phyloP scores from a whole-genome alignment of 176 grass and related monocot genomes.

The Aegilops speltoides region DNA sequence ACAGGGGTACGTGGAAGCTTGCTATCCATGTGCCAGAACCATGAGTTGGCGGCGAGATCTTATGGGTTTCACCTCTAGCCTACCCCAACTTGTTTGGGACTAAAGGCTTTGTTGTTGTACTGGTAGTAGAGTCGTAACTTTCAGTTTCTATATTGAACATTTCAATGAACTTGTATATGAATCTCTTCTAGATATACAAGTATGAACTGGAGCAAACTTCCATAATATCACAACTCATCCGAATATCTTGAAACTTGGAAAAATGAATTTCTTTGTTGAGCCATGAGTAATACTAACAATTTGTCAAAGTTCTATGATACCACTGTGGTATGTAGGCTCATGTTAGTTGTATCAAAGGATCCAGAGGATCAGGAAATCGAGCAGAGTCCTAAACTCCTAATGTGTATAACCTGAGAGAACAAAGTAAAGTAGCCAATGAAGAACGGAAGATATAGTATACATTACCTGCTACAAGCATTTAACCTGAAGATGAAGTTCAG shows the following conservation, averaged over 20 bases:
- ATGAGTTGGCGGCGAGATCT: no score
- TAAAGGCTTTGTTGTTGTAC: no score
- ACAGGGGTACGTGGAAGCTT: no score
- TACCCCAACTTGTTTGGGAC: no score
- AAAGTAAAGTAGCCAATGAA: neutral
- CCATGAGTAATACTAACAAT: neutral
- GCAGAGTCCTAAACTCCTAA: neutral
- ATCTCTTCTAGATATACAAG: neutral
- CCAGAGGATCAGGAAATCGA: neutral
- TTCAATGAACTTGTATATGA: neutral
- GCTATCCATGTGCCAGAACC: no score
- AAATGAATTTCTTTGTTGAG: neutral
- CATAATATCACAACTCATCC: neutral
- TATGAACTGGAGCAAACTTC: neutral
- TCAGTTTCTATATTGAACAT: neutral
- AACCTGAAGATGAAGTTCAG: neutral
- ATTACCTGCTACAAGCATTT: neutral
- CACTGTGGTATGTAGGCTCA: neutral
- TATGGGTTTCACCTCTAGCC: no score
- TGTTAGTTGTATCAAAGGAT: neutral
- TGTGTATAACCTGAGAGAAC: neutral
- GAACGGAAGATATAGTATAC: neutral
- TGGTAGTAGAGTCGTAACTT: neutral
- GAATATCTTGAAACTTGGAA: neutral
- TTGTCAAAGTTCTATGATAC: neutral